phyloP scores from a whole-genome alignment of 768 basidiomycete genomes.

The Goffeauzyma gilvescens region DNA sequence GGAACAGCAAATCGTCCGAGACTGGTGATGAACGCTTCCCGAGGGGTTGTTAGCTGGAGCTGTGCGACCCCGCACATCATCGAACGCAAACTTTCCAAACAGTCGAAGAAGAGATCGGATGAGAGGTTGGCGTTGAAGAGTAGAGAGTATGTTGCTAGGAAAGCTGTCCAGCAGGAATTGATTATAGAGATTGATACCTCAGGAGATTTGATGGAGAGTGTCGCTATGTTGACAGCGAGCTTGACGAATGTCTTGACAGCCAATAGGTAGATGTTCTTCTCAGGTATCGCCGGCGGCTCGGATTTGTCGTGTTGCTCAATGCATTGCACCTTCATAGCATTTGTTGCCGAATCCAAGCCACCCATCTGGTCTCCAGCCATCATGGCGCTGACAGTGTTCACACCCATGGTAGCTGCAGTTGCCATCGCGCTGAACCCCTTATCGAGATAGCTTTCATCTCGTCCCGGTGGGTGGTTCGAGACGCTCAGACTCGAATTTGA shows the following conservation, averaged over 20 bases:
- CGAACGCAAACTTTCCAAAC: slow-evolving; percentile 59
- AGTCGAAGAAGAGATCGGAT: slow-evolving; percentile 75
- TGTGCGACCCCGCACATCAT: slow-evolving; percentile 77
- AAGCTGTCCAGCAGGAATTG: slow-evolving; percentile 73
- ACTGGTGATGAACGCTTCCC: slow-evolving; percentile 79
- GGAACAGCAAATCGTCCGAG: slow-evolving; percentile 89
- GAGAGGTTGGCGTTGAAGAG: slow-evolving; percentile 77
- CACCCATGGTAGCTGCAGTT: slow-evolving; percentile 60
- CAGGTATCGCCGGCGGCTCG: slow-evolving; percentile 80
- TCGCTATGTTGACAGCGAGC: slow-evolving; percentile 71
- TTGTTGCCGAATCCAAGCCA: slow-evolving; percentile 50
- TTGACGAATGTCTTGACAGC: slow-evolving; percentile 72
- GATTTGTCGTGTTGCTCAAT: slow-evolving; percentile 98
- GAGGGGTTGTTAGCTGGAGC: slow-evolving; percentile 64
- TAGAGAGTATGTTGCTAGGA: slow-evolving; percentile 76
- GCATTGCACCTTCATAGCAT: slow-evolving; percentile 73
- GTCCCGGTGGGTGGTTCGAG: slow-evolving; percentile 4
- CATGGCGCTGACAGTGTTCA: slow-evolving; percentile 70
- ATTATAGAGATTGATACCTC: slow-evolving; percentile 71
- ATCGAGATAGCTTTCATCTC: slow-evolving; percentile 18
- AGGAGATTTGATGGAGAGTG: slow-evolving; percentile 40
- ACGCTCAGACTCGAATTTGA: not conserved
- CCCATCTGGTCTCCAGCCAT: slow-evolving; percentile 53
- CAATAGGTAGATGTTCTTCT: slow-evolving; percentile 80
- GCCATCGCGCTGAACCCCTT: slow-evolving; percentile 50